Evolutionary conservation across 2,329 filamentous ascomycete genomes (phyloP), one percentile per base, ranked within the genome.

Genomic region (Aspergillus hortae): DNA sequence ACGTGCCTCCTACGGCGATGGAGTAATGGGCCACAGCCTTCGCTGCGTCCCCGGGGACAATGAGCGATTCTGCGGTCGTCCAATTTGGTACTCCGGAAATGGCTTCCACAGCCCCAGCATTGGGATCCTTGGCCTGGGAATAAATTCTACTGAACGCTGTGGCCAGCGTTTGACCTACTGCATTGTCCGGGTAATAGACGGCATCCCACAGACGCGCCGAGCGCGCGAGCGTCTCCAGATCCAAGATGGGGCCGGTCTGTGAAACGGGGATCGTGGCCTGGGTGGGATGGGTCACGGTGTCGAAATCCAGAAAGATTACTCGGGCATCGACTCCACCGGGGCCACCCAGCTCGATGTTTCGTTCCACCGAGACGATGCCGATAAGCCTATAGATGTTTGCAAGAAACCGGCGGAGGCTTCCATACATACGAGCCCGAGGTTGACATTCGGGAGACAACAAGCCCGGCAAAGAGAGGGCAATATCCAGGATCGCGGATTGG

Each of bases 1-100:
- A 99, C 0, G 94, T 99, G 9, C 94, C 94, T 27, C 92, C 94
- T 11, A 97, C 83, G 48, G 87, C 89, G 46, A 95, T 87, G 12
- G 83, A 80, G 53, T 77, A 73, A 67, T 89, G 82, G 40, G 61
- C 57, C 14, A 46, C 49, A 17, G 55, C 42, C 48, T 56, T 49
- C 19, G 44, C 32, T 23, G 52, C 44, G 32, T 61, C 51, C 12
- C 62, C 61, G n/a, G 64, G 53, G 44, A 45, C 45, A 45, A 70
- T 36, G 41, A 67, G 51, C 12, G 56, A 53, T 40, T 57, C 49
- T 4, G 61, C 55, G 7, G 60, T 44, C 11, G 53, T 51, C 60
- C 63, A 67, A 27, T 61, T 56, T 21, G 57, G 52, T 21, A 55
- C 56, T 15, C 53, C 57, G 15, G 64, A 53, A 21, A 69, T 49